phyloP scores from a whole-genome alignment of 192 early-diverging fungal genomes.

The Coemansia sp. region DNA sequence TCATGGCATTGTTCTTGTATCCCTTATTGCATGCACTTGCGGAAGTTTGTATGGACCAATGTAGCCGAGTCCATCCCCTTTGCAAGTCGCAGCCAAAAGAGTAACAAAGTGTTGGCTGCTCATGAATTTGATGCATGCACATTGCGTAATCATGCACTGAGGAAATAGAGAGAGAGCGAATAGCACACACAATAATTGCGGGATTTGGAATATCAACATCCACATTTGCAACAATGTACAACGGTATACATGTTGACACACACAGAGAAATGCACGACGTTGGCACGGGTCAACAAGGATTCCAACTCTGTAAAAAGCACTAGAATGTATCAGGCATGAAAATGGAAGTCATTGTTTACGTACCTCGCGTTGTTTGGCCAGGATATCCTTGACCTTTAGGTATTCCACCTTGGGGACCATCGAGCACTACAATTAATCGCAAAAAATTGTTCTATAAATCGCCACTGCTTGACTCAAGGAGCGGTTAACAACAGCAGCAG shows the following conservation, averaged over 20 bases:
- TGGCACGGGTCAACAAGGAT: slow-evolving; percentile 1
- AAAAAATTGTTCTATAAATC: slow-evolving; percentile 3
- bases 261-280: neutral
- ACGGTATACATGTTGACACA: neutral
- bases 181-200: neutral
- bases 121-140: neutral
- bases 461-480: neutral
- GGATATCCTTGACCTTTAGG: slow-evolving; percentile 66
- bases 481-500: neutral
- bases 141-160: slow-evolving; percentile 3
- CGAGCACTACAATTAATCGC: slow-evolving; percentile 66
- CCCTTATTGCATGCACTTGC: neutral
- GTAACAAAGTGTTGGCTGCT: neutral
- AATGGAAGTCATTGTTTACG: slow-evolving; percentile 11
- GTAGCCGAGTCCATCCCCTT: neutral
- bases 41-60: neutral
- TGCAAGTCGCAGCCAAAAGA: neutral
- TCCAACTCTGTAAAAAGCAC: neutral
- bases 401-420: slow-evolving; percentile 91
- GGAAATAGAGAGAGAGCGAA: neutral
- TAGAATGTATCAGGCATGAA: neutral
- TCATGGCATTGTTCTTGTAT: slow-evolving; percentile 2
- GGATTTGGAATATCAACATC: neutral
- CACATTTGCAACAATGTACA: slow-evolving; percentile 1
- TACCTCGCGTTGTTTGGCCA: slow-evolving; percentile 70